Evolutionary conservation across 495 filamentous ascomycete genomes (phyloP).

Genomic region (Chaetomium tenue): DNA sequence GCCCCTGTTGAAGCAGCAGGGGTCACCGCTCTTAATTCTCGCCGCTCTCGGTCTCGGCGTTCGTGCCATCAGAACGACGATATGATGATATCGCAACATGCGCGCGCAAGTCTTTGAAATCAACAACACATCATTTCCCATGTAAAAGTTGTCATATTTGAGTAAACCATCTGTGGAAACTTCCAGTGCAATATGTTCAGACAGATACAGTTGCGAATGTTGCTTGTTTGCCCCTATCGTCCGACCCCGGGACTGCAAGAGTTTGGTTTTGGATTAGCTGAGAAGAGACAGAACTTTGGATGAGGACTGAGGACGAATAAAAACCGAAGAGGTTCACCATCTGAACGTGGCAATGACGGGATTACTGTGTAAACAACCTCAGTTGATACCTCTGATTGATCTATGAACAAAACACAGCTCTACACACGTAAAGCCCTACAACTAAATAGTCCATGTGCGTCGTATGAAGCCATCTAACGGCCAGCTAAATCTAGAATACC

Average conservation of each 20-base stretch:
- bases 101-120: background rate
- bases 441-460: background rate
- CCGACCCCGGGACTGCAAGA: too few relatives aligned
- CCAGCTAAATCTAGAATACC: slow-evolving; percentile 8
- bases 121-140: background rate
- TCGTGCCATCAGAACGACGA: too few relatives aligned
- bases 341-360: too few relatives aligned
- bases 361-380: background rate
- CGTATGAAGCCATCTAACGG: background rate
- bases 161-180: background rate
- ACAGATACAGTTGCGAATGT: too few relatives aligned
- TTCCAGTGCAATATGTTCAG: background rate
- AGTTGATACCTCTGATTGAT: background rate
- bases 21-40: background rate
- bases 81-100: too few relatives aligned
- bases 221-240: too few relatives aligned
- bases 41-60: too few relatives aligned
- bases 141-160: background rate
- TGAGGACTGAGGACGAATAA: too few relatives aligned
- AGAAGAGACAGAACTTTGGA: too few relatives aligned
- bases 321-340: too few relatives aligned
- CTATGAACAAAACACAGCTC: background rate
- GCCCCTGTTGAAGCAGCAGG: too few relatives aligned
- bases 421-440: background rate
- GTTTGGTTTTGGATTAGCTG: too few relatives aligned